Evolutionary conservation across 371 early-diverging fungal genomes (phyloP).

Genomic region (Mycotypha africana): DNA sequence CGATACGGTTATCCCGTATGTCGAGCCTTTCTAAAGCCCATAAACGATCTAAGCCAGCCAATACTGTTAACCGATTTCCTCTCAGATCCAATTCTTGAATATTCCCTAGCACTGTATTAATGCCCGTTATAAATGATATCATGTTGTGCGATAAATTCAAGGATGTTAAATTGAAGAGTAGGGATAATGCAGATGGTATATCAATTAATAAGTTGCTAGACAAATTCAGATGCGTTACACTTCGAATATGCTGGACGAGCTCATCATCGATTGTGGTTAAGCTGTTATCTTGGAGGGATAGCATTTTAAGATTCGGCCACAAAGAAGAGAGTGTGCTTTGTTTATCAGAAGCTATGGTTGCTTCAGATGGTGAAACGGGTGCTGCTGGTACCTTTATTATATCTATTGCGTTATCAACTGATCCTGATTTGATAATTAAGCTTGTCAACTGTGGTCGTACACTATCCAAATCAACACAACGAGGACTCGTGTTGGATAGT

Average conservation of each 20-base stretch:
- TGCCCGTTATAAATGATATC: conserved; percentile 55
- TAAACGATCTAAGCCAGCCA: conserved; percentile 63
- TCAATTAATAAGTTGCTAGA: conserved; percentile 59
- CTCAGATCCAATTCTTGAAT: conserved; percentile 58
- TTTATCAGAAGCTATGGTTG: too few relatives aligned
- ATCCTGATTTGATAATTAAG: conserved; percentile 39
- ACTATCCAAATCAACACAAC: conserved; percentile 43
- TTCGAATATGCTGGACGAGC: conserved; percentile 37
- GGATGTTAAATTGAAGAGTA: conserved; percentile 51
- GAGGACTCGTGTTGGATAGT: conserved; percentile 41
- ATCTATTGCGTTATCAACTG: conserved; percentile 29
- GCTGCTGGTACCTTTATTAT: conserved; percentile 1
- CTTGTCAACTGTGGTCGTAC: conserved; percentile 35
- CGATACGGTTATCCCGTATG: conserved; percentile 60
- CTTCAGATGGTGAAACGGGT: too few relatives aligned
- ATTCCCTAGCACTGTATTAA: conserved; percentile 63
- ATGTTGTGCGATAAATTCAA: conserved; percentile 64
- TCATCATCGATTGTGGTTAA: conserved; percentile 44
- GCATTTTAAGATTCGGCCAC: conserved; percentile 44
- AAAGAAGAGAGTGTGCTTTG: too few relatives aligned
- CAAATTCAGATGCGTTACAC: conserved; percentile 56
- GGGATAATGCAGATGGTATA: conserved; percentile 52
- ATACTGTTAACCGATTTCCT: conserved; percentile 58
- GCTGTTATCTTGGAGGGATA: conserved; percentile 56
- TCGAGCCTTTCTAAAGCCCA: conserved; percentile 70